phyloP scores from a whole-genome alignment of 2,329 filamentous ascomycete species.

The Penicillium sp. region DNA sequence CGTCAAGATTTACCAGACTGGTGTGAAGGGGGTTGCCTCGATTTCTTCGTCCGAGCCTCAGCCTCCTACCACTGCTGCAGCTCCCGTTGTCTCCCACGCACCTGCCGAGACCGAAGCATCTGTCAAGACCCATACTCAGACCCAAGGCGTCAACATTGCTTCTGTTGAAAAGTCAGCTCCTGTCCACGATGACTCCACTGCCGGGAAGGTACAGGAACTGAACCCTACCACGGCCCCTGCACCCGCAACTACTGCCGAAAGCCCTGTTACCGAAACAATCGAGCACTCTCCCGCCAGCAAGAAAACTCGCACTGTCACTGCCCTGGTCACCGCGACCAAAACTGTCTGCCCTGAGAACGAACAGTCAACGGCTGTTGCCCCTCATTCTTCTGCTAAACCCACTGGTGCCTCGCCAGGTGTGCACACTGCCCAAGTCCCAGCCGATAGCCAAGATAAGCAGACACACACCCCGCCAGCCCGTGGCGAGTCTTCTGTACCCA shows the following conservation, averaged over 20 bases:
- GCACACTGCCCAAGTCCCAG: neutral
- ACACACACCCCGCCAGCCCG: neutral
- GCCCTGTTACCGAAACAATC: neutral
- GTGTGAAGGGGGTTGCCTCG: conserved; percentile 13
- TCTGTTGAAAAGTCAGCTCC: neutral
- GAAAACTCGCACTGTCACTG: conserved; percentile 9
- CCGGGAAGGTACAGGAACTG: neutral
- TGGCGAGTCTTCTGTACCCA: neutral
- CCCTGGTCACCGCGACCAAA: conserved; percentile 13
- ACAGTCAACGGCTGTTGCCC: neutral
- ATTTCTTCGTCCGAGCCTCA: conserved; percentile 3
- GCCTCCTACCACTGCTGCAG: neutral
- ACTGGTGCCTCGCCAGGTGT: neutral
- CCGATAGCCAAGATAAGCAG: neutral
- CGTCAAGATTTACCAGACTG: conserved; percentile 60
- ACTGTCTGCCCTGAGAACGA: conserved; percentile 21
- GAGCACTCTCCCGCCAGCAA: neutral
- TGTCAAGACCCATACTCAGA: neutral
- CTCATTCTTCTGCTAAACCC: neutral
- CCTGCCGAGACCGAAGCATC: neutral
- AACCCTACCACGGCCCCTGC: neutral
- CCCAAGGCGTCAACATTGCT: neutral
- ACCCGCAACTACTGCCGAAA: conserved; percentile 1
- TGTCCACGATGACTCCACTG: neutral
- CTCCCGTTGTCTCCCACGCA: neutral